Evolutionary conservation across 2,329 filamentous ascomycete species (phyloP), one percentile per base, ranked within the genome.

Genomic region (Penicillium sp.): DNA sequence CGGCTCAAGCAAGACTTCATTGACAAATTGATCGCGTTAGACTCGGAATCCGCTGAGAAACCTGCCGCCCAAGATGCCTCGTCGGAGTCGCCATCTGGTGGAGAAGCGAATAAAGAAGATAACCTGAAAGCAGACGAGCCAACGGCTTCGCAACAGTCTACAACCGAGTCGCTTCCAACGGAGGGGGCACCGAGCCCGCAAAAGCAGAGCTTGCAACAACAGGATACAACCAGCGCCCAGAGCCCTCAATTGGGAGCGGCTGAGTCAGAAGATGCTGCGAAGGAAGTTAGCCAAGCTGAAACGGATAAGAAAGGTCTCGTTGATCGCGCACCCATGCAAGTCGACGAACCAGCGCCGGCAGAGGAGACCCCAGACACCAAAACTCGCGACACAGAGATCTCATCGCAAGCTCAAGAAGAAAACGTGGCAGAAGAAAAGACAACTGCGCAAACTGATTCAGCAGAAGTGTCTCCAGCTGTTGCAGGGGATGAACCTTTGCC

Each of bases 1-100:
- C 89, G 91, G 69, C 80, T 85, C 23, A 88, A 88, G 59, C 81
- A 77, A 51, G 70, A 78, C 26, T 73, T 91, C 47, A 79, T 92
- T 56, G 81, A 86, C 59, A 83, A 87, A 58, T 74, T 93, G 47
- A 68, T 77, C 12, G 75, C 79, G 58, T 66, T 70, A 40, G 75
- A 77, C 55, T 63, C 63, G 3, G 65, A 70, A 33, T 55, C 60
- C n/a, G 64, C 63, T 43, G 60, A 72, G 42, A 64, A 68, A 47
- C 66, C 64, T n/a, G 68, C 64, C 5, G 64, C 57, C 14, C 65
- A 68, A 53, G 62, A 66, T n/a, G 49, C 57, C 24, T 42, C 56
- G 7, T 52, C 52, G 21, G 45, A 30, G 11, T 5, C 33, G 6
- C 16, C 57, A 61, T 55, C 55, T 62, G 24, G 8, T 20, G 24